Conservation (phyloP, 176 grass and related monocot species). For the maize (Zea mays) region DNA sequence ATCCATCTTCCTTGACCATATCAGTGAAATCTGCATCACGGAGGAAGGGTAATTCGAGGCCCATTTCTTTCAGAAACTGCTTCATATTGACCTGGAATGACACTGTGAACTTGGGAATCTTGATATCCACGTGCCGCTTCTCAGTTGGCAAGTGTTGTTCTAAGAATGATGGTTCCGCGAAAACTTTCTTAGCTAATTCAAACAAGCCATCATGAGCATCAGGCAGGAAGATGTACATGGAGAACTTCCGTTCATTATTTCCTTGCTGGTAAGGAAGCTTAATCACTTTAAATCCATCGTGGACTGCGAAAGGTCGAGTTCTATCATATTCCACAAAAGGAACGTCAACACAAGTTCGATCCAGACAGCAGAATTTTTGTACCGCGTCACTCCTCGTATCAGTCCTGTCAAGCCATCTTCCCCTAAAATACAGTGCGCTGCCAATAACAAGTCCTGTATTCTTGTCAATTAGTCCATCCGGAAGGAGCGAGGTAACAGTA, state of each 20-base stretch:
- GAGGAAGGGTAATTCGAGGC: slow-evolving; percentile 45
- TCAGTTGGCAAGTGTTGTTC: slow-evolving; percentile 49
- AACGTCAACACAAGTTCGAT: slow-evolving; percentile 40
- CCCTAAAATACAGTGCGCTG: slow-evolving; percentile 48
- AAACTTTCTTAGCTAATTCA: slow-evolving; percentile 50
- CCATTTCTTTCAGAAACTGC: slow-evolving; percentile 51
- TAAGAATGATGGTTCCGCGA: slow-evolving; percentile 40
- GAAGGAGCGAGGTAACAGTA: slow-evolving; percentile 24
- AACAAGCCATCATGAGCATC: slow-evolving; percentile 50
- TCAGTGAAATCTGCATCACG: slow-evolving; percentile 54
- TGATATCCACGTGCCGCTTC: slow-evolving; percentile 46
- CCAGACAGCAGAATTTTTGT: slow-evolving; percentile 47
- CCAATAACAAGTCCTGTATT: slow-evolving; percentile 58
- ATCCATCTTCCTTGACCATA: slow-evolving; percentile 44
- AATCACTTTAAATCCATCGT: slow-evolving; percentile 55
- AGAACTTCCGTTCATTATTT: slow-evolving; percentile 46
- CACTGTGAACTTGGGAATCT: slow-evolving; percentile 51
- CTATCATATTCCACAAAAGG: slow-evolving; percentile 55
- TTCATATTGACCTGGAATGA: slow-evolving; percentile 42
- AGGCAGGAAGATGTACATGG: slow-evolving; percentile 60
- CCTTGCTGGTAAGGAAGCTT: slow-evolving; percentile 55
- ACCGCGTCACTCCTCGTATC: slow-evolving; percentile 28
- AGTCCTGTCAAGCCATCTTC: slow-evolving; percentile 39
- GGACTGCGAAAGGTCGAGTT: slow-evolving; percentile 40
- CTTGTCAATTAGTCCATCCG: slow-evolving; percentile 34